phyloP scores from a whole-genome alignment of 169 alveolate species.

The Babesia bovis region DNA sequence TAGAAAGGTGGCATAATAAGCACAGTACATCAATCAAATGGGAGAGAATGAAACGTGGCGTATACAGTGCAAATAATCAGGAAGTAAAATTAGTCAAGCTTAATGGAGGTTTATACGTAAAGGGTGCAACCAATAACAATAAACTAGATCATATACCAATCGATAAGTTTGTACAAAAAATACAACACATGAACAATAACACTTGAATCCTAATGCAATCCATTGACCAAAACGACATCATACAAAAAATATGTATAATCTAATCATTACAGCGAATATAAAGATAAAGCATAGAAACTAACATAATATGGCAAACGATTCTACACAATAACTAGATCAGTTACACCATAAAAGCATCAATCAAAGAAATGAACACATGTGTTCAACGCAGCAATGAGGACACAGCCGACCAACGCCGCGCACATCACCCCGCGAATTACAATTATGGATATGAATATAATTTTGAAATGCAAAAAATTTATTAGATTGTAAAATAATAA shows the following conservation, averaged over 20 bases:
- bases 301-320: no score
- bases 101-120: slow-evolving; percentile 63
- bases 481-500: no score
- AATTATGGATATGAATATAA: no score
- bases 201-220: no score
- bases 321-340: no score
- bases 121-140: slow-evolving; percentile 22
- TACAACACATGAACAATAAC: background rate
- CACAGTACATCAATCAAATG: slow-evolving; percentile 55
- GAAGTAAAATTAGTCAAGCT: slow-evolving; percentile 33
- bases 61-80: slow-evolving; percentile 54
- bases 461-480: no score
- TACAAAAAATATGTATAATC: no score
- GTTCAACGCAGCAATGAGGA: background rate
- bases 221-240: no score
- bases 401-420: slow-evolving; percentile 7
- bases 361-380: background rate
- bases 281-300: no score
- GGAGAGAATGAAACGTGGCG: slow-evolving; percentile 54
- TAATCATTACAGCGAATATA: no score
- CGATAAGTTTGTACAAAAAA: slow-evolving; percentile 9
- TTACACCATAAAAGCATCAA: background rate
- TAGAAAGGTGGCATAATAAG: slow-evolving; percentile 63
- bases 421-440: no score
- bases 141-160: slow-evolving; percentile 27